phyloP scores from a whole-genome alignment of 1,284 basidiomycete species.

The Ustilago bromivora region DNA sequence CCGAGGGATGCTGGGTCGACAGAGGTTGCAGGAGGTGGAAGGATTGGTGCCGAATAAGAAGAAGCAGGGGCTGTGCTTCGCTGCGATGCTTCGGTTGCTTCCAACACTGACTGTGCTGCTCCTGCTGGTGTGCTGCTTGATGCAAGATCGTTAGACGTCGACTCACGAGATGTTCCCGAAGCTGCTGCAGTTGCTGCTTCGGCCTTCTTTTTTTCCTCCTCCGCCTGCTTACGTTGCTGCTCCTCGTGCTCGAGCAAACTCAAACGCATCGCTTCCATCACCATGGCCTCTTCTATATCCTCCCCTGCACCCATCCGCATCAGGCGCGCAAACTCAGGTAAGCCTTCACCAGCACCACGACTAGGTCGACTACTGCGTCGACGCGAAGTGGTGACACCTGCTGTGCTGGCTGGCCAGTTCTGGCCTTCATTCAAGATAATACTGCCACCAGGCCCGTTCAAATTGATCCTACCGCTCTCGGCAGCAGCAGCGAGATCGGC shows the following conservation, averaged over 20 bases:
- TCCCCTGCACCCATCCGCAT: conserved; percentile 84
- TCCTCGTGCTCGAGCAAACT: conserved; percentile 88
- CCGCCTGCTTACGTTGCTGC: conserved; percentile 69
- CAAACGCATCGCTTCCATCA: conserved; percentile 98
- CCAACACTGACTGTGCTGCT: conserved; percentile 34
- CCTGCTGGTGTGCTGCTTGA: conserved; percentile 6
- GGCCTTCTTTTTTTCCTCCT: conserved; percentile 55
- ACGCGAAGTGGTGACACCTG: conserved; percentile 30
- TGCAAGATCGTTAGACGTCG: conserved; percentile 12
- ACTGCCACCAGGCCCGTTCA: conserved; percentile 66
- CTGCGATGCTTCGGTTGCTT: conserved; percentile 26
- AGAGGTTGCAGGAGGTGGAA: conserved; percentile 10
- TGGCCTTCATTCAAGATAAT: conserved; percentile 65
- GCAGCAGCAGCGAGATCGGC: conserved; percentile 59
- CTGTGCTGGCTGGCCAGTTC: conserved; percentile 41
- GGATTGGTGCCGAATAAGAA: not conserved
- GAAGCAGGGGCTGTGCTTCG: conserved; percentile 8
- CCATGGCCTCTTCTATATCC: conserved; percentile 94
- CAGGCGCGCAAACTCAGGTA: conserved; percentile 80
- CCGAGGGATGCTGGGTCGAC: conserved; percentile 45
- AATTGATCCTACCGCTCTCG: conserved; percentile 50
- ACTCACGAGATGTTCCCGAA: conserved; percentile 9
- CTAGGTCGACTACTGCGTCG: conserved; percentile 47
- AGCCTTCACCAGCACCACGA: conserved; percentile 28
- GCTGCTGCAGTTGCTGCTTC: conserved; percentile 11